Conservation (phyloP, 495 filamentous ascomycete genomes). For the Neurospora sp. region DNA sequence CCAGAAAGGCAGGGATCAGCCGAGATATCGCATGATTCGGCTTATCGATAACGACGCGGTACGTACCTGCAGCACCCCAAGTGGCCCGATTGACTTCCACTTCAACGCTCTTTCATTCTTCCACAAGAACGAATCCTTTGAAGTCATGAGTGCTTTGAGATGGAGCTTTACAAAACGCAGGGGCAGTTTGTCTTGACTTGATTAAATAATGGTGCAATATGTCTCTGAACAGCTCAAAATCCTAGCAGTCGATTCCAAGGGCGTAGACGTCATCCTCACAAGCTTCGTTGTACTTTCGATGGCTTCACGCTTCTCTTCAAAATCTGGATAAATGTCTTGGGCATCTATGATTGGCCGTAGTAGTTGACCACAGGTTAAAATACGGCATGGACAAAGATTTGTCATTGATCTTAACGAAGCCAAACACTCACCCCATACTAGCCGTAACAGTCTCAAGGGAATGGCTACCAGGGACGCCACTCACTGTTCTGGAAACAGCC, state of each 20-base stretch:
- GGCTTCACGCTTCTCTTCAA: no score
- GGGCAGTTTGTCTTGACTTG: not conserved
- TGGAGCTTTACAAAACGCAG: not conserved
- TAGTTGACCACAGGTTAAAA: no score
- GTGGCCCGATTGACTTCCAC: not conserved
- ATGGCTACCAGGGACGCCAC: no score
- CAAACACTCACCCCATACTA: no score
- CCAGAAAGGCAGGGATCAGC: not conserved
- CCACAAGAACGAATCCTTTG: not conserved
- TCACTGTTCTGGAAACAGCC: no score
- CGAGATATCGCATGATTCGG: not conserved
- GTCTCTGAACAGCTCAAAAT: not conserved
- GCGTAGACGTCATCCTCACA: not conserved
- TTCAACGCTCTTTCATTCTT: not conserved
- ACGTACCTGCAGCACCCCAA: not conserved
- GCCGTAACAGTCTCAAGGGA: no score
- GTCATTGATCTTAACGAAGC: no score
- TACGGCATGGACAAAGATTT: no score
- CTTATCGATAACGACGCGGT: not conserved
- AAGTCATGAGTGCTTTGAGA: not conserved
- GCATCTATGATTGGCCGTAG: no score
- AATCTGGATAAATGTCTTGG: no score
- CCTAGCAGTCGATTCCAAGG: not conserved
- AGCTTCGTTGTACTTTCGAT: no score
- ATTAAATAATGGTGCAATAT: no score